Base-by-base conservation (phyloP, 495 filamentous ascomycete species). In the Xylaria intraflava region DNA sequence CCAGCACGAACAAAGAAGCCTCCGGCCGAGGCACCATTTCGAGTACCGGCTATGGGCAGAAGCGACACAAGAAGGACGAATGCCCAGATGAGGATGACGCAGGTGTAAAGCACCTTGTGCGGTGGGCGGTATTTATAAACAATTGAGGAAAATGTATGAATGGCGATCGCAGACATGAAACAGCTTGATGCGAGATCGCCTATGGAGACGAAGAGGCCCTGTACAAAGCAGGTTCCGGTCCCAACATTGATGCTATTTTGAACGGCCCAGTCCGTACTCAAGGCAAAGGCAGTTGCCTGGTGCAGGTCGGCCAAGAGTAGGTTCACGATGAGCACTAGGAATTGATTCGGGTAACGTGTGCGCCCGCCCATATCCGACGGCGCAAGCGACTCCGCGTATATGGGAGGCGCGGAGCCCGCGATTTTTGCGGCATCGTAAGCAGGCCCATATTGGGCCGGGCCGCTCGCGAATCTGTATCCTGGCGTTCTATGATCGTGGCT, bases 271-370 rank as follows among this genome's bases (percentile, higher is more conserved):
- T 78, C 73, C 39, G 80, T 67, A 59, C 81, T 87, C 33, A 90
- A 72, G 33, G 86, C 53, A 62, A 89, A 89, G 11, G 83, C 82
- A 5, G 80, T 68, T 0, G 83, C 72, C 64, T 89, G 86, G 59
- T 86, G 83, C 42, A 90, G 72, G 64, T 90, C 87, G 49, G 87
- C 87, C 42, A 89, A 61, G 3, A 90, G 69, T 16, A 90, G 78
- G 63, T 89, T 89, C 63, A 83, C 84, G 39, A 90, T 83, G 12
- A 91, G 74, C 38, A 89, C 58, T 3, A 90, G 74, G 56, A 86
- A 88, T 64, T 91, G 86, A 62, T 89, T 89, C 0, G 68, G 70
- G 19, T 55, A 43, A 1, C 44, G 44, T 3, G 23, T 8, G 0
- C 36, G 6, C 10, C 41, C 63, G 59, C 14, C 52, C 31, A 51